These are phyloP conservation scores for Artemisia argyi DNA, from an alignment of 129 eudicot genomes.

Conservation along the genomic window DNA sequence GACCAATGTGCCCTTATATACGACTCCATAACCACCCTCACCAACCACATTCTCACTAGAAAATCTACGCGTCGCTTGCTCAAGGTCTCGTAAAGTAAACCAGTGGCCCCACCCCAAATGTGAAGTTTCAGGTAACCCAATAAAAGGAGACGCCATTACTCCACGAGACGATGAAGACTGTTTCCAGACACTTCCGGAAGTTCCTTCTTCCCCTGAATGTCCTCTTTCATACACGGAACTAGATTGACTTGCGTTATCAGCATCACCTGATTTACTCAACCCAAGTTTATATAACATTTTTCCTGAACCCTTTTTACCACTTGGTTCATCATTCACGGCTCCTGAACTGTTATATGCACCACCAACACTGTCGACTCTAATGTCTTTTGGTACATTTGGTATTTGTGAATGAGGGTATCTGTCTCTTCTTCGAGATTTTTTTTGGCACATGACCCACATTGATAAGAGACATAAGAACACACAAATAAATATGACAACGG, in stretches of 20 bases:
- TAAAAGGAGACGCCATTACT: constrained; percentile 70
- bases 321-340: constrained; percentile 43
- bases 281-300: constrained; percentile 73
- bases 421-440: constrained; percentile 61
- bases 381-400: constrained; percentile 82
- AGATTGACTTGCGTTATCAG: constrained; percentile 71
- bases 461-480: constrained; percentile 66
- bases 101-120: constrained; percentile 99
- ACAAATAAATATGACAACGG: constrained; percentile 63
- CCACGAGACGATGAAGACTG: constrained; percentile 57
- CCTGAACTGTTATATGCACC: constrained; percentile 39
- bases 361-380: constrained; percentile 70
- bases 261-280: constrained; percentile 68
- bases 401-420: constrained; percentile 56
- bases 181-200: constrained; percentile 49
- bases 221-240: constrained; percentile 75
- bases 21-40: constrained; percentile 98
- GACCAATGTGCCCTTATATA: constrained; percentile 65
- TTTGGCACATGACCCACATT: constrained; percentile 62
- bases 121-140: constrained; percentile 86
- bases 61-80: constrained; percentile 70
- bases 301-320: constrained; percentile 58
- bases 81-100: constrained; percentile 95
- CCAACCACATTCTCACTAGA: constrained; percentile 75
- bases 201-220: constrained; percentile 89